Evolutionary conservation across 352 stramenopile genomes (phyloP), one percentile per base, ranked within the genome.

Genomic region (Pythium myriotylum): DNA sequence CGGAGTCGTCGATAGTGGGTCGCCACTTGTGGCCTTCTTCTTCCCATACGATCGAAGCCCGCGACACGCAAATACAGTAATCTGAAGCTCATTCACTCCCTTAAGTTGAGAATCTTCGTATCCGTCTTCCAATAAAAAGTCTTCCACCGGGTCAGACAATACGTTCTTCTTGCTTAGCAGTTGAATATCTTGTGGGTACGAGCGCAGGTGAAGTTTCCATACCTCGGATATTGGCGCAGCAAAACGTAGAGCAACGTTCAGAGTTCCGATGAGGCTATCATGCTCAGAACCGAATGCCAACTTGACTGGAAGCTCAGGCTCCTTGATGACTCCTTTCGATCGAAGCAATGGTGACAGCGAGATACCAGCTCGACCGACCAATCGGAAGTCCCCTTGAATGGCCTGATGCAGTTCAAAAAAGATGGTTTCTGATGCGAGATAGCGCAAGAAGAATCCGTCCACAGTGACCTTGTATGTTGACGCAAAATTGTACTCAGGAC

Each of bases 381-480:
- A 55, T 46, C 92, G 87, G 53, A 97, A 98, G 46, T 98, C 90
- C 22, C 85, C 91, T 62, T 86, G 81, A 48, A 91, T 61, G 0
- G 84, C 79, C 70, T 92, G 89, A 66, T 98, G 93, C 3, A 98
- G 69, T 72, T 98, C 93, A 27, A 98, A 69, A 3, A 78, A 65
- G 2, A 98, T 62, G 3, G 70, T 72, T 52, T 97, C 93, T 0
- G 90, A 97, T 13, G 91, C 88, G 10, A 98, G 60, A 64, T 95
- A 98, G 0, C 84, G 72, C 47, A 98, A 63, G 60, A 98, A 97
- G 61, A 98, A 97, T 1, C 91, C 91, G 66, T 98, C 93, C 4
- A 97, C 86, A 0, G 83, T 95, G 46, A 98, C 84, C 62, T 96
- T 97, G 68, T 96, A 98, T 0, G 81, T 96, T 13, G 88, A 81